phyloP scores from a whole-genome alignment of 2,329 filamentous ascomycete species.

The Neopestalotiopsis clavispora region DNA sequence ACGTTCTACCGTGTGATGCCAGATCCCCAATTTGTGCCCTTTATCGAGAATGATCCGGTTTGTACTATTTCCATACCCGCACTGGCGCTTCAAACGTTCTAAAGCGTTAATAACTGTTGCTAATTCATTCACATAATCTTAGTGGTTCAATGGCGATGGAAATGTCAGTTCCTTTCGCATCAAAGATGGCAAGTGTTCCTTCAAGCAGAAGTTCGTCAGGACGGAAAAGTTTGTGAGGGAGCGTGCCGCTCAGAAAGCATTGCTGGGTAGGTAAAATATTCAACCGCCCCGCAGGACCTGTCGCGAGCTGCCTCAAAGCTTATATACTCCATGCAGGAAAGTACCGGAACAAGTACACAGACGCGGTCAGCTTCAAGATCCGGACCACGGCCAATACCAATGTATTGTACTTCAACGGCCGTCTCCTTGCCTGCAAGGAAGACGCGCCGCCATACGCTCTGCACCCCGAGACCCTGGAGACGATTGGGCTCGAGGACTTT shows the following conservation, averaged over 20 bases:
- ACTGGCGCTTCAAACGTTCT: not conserved
- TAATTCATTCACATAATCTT: not conserved
- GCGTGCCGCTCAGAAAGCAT: constrained; percentile 19
- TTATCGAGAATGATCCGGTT: constrained; percentile 34
- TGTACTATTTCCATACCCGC: not conserved
- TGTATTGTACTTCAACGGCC: constrained; percentile 51
- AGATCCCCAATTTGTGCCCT: constrained; percentile 38
- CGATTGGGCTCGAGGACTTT: constrained; percentile 39
- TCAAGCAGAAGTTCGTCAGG: constrained; percentile 41
- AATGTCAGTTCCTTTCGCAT: constrained; percentile 40
- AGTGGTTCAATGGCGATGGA: constrained; percentile 44
- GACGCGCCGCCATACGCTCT: constrained; percentile 39
- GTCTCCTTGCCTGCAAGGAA: constrained; percentile 51
- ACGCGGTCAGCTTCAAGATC: constrained; percentile 38
- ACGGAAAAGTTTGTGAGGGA: constrained; percentile 46
- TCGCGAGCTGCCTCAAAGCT: too few relatives aligned
- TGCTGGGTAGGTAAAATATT: too few relatives aligned
- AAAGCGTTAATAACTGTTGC: not conserved
- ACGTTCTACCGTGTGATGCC: constrained; percentile 43
- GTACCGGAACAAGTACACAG: constrained; percentile 45
- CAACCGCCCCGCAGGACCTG: constrained; percentile 24
- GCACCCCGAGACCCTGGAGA: constrained; percentile 39
- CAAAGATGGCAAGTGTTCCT: constrained; percentile 33
- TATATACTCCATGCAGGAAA: constrained; percentile 30
- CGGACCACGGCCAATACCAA: constrained; percentile 55